Percentiles rank a stretch among this genome's conserved stretches.
These are phyloP conservation scores for Candida maris DNA, from an alignment of 805 yeast genomes.

Conservation along the genomic window DNA sequence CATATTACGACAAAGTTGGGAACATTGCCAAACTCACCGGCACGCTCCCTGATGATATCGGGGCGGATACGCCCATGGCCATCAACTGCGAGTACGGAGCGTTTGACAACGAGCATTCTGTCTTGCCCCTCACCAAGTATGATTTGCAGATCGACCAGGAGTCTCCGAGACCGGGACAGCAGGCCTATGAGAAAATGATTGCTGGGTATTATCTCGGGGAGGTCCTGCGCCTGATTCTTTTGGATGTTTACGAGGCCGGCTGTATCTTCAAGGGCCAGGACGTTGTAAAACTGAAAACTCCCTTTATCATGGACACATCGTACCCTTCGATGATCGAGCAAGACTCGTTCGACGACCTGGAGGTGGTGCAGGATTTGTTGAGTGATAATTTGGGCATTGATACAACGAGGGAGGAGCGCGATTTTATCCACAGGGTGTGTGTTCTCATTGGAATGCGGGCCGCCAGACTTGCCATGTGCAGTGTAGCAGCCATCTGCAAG, in stretches of 20 bases:
- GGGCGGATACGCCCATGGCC: constrained; percentile 71
- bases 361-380: constrained; percentile 70
- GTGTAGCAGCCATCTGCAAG: constrained; percentile 89
- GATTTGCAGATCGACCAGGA: constrained; percentile 77
- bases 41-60: constrained; percentile 57
- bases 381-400: constrained; percentile 51
- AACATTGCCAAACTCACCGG: constrained; percentile 83
- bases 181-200: constrained; percentile 93
- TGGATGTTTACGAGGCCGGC: constrained; percentile 66
- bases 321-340: constrained; percentile 84
- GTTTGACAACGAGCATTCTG: constrained; percentile 82
- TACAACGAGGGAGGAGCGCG: constrained; percentile 75
- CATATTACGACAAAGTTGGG: constrained; percentile 75
- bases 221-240: constrained; percentile 70
- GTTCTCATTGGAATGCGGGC: constrained; percentile 90
- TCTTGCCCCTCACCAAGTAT: constrained; percentile 86
- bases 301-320: constrained; percentile 84
- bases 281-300: constrained; percentile 51
- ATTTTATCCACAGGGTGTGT: constrained; percentile 75
- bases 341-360: constrained; percentile 81
- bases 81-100: constrained; percentile 99
- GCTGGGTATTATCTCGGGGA: constrained; percentile 97
- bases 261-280: constrained; percentile 70
- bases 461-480: constrained; percentile 89
- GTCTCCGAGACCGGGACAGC: constrained; percentile 96